Evolutionary conservation across 2,329 filamentous ascomycete genomes (phyloP).

Genomic region (Ceratocystis ficicola): DNA sequence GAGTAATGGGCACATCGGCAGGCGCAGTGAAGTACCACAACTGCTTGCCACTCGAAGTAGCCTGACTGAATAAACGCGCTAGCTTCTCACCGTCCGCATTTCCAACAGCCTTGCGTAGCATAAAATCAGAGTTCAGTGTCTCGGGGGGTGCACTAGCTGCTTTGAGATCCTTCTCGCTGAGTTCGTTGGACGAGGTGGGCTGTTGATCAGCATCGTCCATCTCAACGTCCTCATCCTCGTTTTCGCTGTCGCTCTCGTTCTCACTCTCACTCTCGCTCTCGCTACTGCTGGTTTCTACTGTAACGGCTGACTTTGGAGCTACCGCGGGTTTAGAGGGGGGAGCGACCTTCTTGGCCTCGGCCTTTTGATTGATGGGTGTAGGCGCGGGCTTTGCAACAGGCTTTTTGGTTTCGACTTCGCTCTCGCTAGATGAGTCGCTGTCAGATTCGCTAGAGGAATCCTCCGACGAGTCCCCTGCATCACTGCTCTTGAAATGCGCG

Average conservation of each 20-base stretch:
- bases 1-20: constrained; percentile 53
- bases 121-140: constrained; percentile 41
- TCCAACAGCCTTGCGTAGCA: constrained; percentile 38
- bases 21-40: constrained; percentile 72
- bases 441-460: constrained; percentile 25
- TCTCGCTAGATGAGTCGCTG: constrained; percentile 23
- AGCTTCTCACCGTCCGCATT: constrained; percentile 36
- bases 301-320: constrained; percentile 21
- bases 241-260: constrained; percentile 22
- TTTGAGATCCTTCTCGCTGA: constrained; percentile 26
- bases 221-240: constrained; percentile 22
- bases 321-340: constrained; percentile 23
- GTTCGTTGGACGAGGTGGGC: constrained; percentile 23
- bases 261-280: constrained; percentile 11
- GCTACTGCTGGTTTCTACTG: constrained; percentile 12
- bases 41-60: constrained; percentile 55
- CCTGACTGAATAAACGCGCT: constrained; percentile 44
- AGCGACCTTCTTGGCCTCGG: constrained; percentile 18
- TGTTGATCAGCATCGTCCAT: constrained; percentile 26
- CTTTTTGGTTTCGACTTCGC: constrained; percentile 27
- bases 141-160: constrained; percentile 25
- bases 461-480: constrained; percentile 14
- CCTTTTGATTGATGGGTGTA: constrained; percentile 20
- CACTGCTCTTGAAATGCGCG: constrained; percentile 10
- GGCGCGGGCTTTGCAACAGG: constrained; percentile 23